Base-by-base conservation (phyloP, 1,284 basidiomycete species). In the Cerrena zonata region DNA sequence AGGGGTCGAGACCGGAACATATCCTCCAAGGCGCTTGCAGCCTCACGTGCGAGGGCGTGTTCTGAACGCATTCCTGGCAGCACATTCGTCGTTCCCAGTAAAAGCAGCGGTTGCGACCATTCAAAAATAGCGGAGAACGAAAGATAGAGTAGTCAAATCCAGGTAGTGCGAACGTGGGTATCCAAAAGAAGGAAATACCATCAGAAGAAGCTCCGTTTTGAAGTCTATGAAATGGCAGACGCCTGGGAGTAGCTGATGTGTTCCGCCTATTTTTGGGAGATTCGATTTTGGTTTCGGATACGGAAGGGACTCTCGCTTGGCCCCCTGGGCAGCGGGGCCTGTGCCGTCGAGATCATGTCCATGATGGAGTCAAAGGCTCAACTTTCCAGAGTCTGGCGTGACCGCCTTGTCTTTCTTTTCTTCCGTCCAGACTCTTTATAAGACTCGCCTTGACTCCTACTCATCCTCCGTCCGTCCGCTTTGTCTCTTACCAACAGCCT, bases 351-450 rank as follows among this genome's bases (percentile, higher is more conserved):
- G 42, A 44, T 44, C 42, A 15, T 25, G 42, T 26, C 42, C 5
- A 44, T 21, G 42, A 44, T 44, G 42, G 25, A 22, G 42, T 22
- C 42, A 27, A 23, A 12, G 25, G 30, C 45, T 47, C 45, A 47
- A n/a, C 24, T 37, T 5, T 47, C 25, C 45, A 47, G 36, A 12
- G 13, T 15, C n/a, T 47, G 5, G 45, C 45, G 45, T 47, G 45
- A 47, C 45, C 30, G 18, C 5, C 22, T 27, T 22, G 21, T 23
- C 24, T 27, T 44, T 22, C 11, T 12, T 27, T 44, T 24, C 39
- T 22, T 41, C 39, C 30, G 30, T 44, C 21, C 45, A 18, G 13
- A 12, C 25, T 18, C 39, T 41, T n/a, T 44, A 44, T 44, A 44
- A 44, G 42, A 24, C 13, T 44, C 42, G 7, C 42, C 5, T 18